Evolutionary conservation across 129 eudicot genomes (phyloP), one percentile per base, ranked within the genome.

Genomic region (Pseudognaphalium luteoalbum): DNA sequence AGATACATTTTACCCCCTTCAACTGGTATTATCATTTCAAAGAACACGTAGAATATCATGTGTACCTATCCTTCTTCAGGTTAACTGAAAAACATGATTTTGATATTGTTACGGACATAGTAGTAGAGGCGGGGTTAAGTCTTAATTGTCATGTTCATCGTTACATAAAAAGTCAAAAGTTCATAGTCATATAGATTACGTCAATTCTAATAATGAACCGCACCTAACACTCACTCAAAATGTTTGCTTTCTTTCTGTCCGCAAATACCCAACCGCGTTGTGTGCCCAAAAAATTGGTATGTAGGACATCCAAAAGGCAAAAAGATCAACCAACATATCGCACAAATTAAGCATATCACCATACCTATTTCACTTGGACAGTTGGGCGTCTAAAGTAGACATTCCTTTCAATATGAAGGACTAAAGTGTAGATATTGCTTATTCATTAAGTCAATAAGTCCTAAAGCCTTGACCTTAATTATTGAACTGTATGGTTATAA

Each of bases 371-470:
- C 30, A n/a, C 29, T 9, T 3, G 28, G 70, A 37, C 17, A 73
- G 39, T 60, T 47, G 30, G 50, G 51, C 37, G 64, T 50, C 6
- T 50, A 47, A 50, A 64, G 34, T 76, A 32, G n/a, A 50, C 59
- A 50, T 63, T 16, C 3, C 14, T 22, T 22, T 59, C 41, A 64
- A 65, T 3, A 52, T 12, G 79, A 79, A 33, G 73, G 29, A 39
- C 62, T 57, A 73, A 35, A 80, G 28, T 73, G 74, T 66, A 73
- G 52, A 42, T 70, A 52, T 4, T 41, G 57, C 50, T 28, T 57
- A 16, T 15, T 76, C 15, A 4, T 54, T 19, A n/a, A 57, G 22
- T 56, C 5, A 47, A 47, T 47, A 47, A 47, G 54, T 47, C 54
- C 5, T 12, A 12, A 12, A 47, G 54, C 54, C 17, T 47, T 12